phyloP scores from a whole-genome alignment of 495 filamentous ascomycete genomes.

The Annulohypoxylon bovei region DNA sequence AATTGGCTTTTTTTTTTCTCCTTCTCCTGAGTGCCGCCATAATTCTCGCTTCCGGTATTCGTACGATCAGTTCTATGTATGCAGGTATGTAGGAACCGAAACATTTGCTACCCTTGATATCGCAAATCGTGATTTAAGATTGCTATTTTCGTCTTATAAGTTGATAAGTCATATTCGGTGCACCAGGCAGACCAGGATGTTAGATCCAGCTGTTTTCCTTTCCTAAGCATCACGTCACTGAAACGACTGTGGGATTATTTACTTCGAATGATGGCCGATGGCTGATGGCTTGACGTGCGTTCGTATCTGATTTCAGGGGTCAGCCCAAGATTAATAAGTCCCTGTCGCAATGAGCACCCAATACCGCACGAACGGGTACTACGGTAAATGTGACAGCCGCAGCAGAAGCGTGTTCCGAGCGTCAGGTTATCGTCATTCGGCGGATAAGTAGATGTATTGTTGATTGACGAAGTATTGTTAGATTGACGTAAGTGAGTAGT shows the following conservation, averaged over 20 bases:
- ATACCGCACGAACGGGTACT: conserved; percentile 4
- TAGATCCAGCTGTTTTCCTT: background rate
- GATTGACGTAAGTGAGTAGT: conserved; percentile 33
- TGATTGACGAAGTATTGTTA: background rate
- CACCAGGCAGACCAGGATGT: background rate
- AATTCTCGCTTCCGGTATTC: conserved; percentile 10
- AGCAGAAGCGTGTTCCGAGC: conserved; percentile 15
- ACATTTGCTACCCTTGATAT: background rate
- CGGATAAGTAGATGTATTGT: conserved; percentile 1
- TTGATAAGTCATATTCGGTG: conserved; percentile 28
- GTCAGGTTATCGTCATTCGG: conserved; percentile 21
- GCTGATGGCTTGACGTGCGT: conserved; percentile 1
- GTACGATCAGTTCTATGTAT: background rate
- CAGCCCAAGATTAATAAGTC: background rate
- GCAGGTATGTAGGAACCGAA: background rate
- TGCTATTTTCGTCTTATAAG: conserved; percentile 24
- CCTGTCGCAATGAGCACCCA: conserved; percentile 3
- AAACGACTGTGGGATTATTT: conserved; percentile 1
- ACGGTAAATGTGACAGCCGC: conserved; percentile 4
- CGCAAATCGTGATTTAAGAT: conserved; percentile 27
- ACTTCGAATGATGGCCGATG: background rate
- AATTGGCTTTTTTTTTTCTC: conserved; percentile 1
- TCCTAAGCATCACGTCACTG: conserved; percentile 29
- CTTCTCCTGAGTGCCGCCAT: background rate
- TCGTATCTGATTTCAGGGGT: background rate